Conservation (phyloP, 306 rosid genomes). For the Boehmeria nivea region DNA sequence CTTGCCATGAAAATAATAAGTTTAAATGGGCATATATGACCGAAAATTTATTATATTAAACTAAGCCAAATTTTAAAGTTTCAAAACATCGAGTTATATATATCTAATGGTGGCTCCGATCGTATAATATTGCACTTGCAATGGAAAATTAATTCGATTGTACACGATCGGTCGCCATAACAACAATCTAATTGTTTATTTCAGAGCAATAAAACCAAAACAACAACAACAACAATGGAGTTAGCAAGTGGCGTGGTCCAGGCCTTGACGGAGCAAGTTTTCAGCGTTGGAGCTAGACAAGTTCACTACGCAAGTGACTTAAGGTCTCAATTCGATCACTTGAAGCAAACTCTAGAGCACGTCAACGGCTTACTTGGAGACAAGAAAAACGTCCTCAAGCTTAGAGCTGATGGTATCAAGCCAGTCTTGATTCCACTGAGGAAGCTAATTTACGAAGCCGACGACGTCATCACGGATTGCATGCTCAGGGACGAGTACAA, state of each 20-base stretch:
- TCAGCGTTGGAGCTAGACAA: not conserved
- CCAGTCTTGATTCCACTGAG: not conserved
- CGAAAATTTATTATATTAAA: no score
- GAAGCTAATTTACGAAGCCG: conserved; percentile 7
- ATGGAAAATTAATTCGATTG: no score
- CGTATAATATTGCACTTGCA: no score
- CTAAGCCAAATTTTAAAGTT: no score
- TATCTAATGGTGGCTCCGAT: no score
- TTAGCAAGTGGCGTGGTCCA: not conserved
- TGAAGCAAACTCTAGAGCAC: not conserved
- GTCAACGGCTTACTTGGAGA: not conserved
- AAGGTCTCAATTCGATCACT: not conserved
- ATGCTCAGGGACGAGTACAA: conserved; percentile 3
- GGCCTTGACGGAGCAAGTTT: not conserved
- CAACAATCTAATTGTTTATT: no score
- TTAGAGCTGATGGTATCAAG: not conserved
- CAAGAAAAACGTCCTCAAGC: not conserved
- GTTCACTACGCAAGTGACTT: not conserved
- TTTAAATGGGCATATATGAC: no score
- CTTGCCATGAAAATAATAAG: no score
- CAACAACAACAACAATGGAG: not conserved
- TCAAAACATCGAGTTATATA: no score
- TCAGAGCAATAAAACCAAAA: not conserved
- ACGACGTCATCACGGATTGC: conserved; percentile 15
- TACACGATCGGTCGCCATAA: no score